Conservation (phyloP, 2,329 filamentous ascomycete genomes). For the Paracoccidioides brasiliensis region DNA sequence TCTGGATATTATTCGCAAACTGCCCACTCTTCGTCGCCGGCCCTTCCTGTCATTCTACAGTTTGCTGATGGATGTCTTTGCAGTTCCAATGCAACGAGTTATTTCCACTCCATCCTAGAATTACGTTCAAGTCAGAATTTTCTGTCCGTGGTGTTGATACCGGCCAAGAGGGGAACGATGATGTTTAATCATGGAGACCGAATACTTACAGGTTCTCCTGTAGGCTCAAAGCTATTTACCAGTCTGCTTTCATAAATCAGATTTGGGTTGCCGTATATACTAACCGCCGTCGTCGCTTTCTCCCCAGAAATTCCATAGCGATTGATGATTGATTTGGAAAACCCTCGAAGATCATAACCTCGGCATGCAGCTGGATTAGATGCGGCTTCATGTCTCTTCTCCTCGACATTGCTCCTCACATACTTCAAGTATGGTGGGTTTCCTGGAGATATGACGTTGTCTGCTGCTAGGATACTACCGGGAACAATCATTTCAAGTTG, state of each 20-base stretch:
- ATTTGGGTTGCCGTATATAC: slow-evolving; percentile 45
- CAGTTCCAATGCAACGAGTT: slow-evolving; percentile 42
- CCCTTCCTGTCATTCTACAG: background rate
- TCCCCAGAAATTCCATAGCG: slow-evolving; percentile 17
- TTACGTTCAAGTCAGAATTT: slow-evolving; percentile 13
- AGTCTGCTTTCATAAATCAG: slow-evolving; percentile 53
- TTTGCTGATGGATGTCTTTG: background rate
- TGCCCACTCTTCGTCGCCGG: background rate
- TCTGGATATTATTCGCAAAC: background rate
- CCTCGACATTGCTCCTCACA: slow-evolving; percentile 48
- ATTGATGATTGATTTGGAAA: slow-evolving; percentile 13
- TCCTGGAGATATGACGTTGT: slow-evolving; percentile 34
- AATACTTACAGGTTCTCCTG: slow-evolving; percentile 46
- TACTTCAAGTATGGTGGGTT: slow-evolving; percentile 44
- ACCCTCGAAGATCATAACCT: slow-evolving; percentile 12
- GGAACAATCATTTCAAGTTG: slow-evolving; percentile 50
- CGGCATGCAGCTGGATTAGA: slow-evolving; percentile 13
- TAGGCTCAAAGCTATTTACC: slow-evolving; percentile 53
- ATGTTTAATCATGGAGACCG: slow-evolving; percentile 2
- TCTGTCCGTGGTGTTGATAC: background rate
- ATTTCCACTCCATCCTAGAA: slow-evolving; percentile 52
- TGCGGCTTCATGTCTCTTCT: slow-evolving; percentile 41
- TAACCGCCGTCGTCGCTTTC: slow-evolving; percentile 15
- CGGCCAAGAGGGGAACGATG: background rate
- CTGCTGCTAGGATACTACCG: slow-evolving; percentile 36